Base-by-base conservation (phyloP, 805 yeast species). In the Brettanomyces nanus region DNA sequence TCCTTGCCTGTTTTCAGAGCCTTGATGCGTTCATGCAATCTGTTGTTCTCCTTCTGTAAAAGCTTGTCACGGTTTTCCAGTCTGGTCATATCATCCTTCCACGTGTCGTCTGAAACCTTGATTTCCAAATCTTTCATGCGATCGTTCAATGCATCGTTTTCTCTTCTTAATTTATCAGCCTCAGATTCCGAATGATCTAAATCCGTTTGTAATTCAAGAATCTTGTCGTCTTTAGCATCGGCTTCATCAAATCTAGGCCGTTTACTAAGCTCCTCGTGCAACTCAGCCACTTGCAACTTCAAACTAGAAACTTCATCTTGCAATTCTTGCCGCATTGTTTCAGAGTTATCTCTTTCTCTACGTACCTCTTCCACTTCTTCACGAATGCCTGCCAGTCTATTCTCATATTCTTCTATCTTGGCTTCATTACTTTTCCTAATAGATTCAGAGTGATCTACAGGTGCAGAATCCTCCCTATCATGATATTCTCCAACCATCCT, bases 21-120 rank as follows among this genome's bases (percentile, higher is more conserved):
- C 18, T 40, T 35, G 11, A 41, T 23, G 19, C 37, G 22, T 4
- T n/a, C 17, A 13, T 36, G 22, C 18, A 56, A 31, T 1, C 42
- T 33, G 18, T 47, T 50, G 19, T 49, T 51, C 37, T 58, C 62
- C 3, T 47, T 42, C 34, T 52, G 49, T 21, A 49, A 39, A 7
- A 15, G 33, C 21, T 30, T 19, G n/a, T 28, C 30, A n/a, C n/a
- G 30, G 10, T 10, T 28, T 15, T 28, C 7, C 7, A 6, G 7
- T 6, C n/a, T 28, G 7, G 13, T n/a, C 14, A 10, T 26, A 20
- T 3, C 21, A 31, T 13, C 26, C 14, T 31, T 20, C 5, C 13
- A 11, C n/a, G 13, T 13, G 9, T 19, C 5, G n/a, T 14, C 23
- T n/a, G 9, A 17, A 21, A 21, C 5, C 10, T 20, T 14, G 5